Base-by-base conservation (phyloP, 2,329 filamentous ascomycete genomes). In the Apiospora malaysiana region DNA sequence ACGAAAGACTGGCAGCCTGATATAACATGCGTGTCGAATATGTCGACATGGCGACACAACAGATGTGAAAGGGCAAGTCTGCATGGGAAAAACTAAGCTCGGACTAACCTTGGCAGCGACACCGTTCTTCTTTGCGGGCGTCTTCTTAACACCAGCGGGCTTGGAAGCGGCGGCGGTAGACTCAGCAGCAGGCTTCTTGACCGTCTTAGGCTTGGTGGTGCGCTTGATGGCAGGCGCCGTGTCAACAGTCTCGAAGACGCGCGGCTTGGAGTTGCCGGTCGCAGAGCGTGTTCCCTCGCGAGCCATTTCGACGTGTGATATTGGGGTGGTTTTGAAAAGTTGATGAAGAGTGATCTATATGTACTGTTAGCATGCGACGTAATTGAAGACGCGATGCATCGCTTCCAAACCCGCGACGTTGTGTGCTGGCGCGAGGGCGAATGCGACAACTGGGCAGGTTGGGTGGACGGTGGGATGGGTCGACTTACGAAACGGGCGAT, bases 221-320 rank as follows among this genome's bases (percentile, higher is more conserved):
- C 84, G 82, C 80, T 82, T 82, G 77, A 85, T 83, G 72, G 81
- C 79, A 32, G 85, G 85, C 59, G 79, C 81, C 18, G 84, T 85
- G 77, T 88, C 85, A 76, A 87, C 77, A 63, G 82, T 80, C 72
- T 81, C 78, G 77, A 88, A 84, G 78, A 88, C 80, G 77, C 87
- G 85, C 72, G 87, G 86, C 78, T 83, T 84, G 73, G 85, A 84
- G 81, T 85, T 84, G 83, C 85, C 85, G 46, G 85, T 87, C 75
- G 81, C 79, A 68, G 86, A 87, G 78, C 85, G 84, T 69, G 85
- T 87, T 74, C 85, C 85, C 82, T 86, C 85, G 77, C 84, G 84
- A 75, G 83, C 79, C 85, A 87, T 87, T 71, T 75, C 74, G 73
- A 46, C 14, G 65, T 43, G 40, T 67, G 65, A 67, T 67, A 59